A percentile compares a stretch with the other conserved stretches of the same genome.
Evolutionary conservation across 352 stramenopile species (phyloP).

Genomic region (Phytophthora multivora): DNA sequence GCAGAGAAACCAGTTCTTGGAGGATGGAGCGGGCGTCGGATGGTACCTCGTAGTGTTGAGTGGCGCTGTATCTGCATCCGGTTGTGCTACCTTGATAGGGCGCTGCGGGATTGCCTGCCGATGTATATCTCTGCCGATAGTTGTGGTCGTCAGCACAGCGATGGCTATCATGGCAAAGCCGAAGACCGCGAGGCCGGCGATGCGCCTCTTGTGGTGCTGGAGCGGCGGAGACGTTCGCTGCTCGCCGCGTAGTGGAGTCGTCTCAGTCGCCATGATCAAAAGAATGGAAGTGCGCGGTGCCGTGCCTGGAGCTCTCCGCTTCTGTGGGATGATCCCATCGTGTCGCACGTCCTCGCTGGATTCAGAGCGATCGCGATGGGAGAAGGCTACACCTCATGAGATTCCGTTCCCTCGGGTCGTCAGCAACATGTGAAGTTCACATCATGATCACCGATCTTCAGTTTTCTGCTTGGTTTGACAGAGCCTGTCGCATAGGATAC

Average conservation of each 20-base stretch:
- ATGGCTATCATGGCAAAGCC: conserved; percentile 20
- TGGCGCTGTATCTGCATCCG: conserved; percentile 1
- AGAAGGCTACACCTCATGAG: no score
- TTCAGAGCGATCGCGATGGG: not conserved
- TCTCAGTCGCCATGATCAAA: conserved; percentile 29
- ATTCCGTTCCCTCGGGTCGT: no score
- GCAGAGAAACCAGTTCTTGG: conserved; percentile 24
- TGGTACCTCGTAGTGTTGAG: conserved; percentile 5
- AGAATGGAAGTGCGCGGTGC: not conserved
- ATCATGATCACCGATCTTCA: conserved; percentile 15
- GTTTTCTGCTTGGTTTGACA: conserved; percentile 25
- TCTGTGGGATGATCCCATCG: no score
- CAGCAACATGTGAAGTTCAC: not conserved
- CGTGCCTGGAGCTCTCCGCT: not conserved
- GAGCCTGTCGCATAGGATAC: conserved; percentile 18
- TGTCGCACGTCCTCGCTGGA: not conserved
- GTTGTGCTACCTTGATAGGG: conserved; percentile 11
- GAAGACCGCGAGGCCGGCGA: conserved; percentile 26
- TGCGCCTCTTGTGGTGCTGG: conserved; percentile 9
- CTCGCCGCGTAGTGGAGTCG: conserved; percentile 26
- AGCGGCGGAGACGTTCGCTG: not conserved
- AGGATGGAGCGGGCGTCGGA: not conserved
- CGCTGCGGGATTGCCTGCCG: conserved; percentile 4
- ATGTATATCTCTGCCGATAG: conserved; percentile 2
- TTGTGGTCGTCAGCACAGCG: conserved; percentile 28